Base-by-base conservation (phyloP, 495 filamentous ascomycete genomes). In the Beverwykella pulmonaria region DNA sequence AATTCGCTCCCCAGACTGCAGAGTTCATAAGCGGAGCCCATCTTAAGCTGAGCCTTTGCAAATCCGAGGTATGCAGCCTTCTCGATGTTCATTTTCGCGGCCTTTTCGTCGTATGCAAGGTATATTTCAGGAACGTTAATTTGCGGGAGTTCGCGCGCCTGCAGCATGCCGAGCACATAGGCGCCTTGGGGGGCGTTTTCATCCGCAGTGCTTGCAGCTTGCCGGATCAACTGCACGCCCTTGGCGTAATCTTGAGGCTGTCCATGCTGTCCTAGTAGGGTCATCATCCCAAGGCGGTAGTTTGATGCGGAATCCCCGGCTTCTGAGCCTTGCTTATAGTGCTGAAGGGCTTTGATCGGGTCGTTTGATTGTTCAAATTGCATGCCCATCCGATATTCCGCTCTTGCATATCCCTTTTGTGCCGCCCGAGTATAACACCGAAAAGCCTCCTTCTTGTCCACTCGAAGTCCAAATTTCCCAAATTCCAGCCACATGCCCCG, bases 231-330 rank as follows among this genome's bases (percentile, higher is more conserved):
- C 39, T 94, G 86, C 39, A 98, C 79, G 7, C 92, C 95, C 55
- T 77, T 84, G 15, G 83, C 79, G 72, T 85, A 93, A 73, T 98
- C 91, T 72, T 93, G 91, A 36, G 80, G 86, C 74, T 93, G 88
- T 23, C 92, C 91, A 76, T 94, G 92, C 75, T 98, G 94, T 19
- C 94, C 94, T 49, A 97, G 84, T 34, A 98, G 84, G 63, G 90
- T 90, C 90, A 98, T 96, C 94, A 98, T 98, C 61, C 94, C 95
- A 59, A 98, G 77, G 55, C 94, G 88, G 82, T 98, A 98, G 71
- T 89, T 88, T 12, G 92, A 93, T n/a, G 94, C 94, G 8, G 95
- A 96, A 77, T 98, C 94, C 2, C 84, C 84, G 67, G 86, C 78
- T 53, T 85, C 79, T 17, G 93, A 87, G 53, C 94, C 94, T 30